These are phyloP conservation scores for Chytriomyces sp. DNA, from an alignment of 192 early-diverging fungal genomes.

Conservation along the genomic window DNA sequence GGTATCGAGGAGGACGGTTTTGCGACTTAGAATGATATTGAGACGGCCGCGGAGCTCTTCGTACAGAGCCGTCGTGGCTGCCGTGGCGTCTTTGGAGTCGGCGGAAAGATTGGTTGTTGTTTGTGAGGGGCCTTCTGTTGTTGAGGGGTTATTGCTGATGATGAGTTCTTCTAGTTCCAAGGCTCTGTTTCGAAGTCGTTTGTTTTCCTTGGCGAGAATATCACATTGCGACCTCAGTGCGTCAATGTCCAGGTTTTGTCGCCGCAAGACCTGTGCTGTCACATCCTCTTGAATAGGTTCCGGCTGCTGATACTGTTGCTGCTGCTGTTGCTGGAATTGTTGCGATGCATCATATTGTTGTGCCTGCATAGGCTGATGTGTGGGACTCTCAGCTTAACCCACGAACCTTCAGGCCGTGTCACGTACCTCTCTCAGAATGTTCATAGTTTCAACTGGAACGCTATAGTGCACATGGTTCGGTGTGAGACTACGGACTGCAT, in stretches of 20 bases:
- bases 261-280: neutral
- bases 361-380: too few species aligned
- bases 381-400: too few species aligned
- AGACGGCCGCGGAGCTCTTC: neutral
- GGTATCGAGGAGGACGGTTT: neutral
- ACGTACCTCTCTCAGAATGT: too few species aligned
- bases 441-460: too few species aligned
- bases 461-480: neutral
- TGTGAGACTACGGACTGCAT: neutral
- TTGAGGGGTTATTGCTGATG: too few species aligned
- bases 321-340: neutral
- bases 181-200: neutral
- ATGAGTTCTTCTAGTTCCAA: slow-evolving; percentile 4
- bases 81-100: neutral
- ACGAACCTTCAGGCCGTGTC: too few species aligned
- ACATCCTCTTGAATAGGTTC: neutral
- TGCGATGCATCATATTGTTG: too few species aligned
- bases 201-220: slow-evolving; percentile 16
- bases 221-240: slow-evolving; percentile 3
- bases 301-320: neutral
- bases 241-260: slow-evolving; percentile 10
- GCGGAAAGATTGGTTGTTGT: neutral
- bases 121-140: neutral
- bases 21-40: neutral
- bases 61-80: neutral